These are phyloP conservation scores for Mayamaea pseudoterrestris DNA, from an alignment of 108 stramenopile genomes.

Conservation along the genomic window DNA sequence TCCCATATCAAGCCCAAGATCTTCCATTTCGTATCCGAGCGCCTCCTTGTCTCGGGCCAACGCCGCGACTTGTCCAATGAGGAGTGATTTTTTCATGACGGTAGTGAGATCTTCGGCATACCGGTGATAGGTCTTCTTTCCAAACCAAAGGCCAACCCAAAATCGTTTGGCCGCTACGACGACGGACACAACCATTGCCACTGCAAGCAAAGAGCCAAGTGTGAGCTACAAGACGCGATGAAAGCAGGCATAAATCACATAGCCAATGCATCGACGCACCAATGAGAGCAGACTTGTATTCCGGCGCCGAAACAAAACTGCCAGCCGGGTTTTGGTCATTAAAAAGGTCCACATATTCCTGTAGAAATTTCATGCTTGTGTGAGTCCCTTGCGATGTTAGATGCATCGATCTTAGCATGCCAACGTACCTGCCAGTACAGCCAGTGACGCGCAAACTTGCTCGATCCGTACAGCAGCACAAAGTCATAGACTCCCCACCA, in stretches of 20 bases:
- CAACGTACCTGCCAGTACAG: conserved; percentile 10
- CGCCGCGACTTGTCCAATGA: not conserved
- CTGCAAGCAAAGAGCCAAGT: conserved; percentile 34
- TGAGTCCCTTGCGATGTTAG: not conserved
- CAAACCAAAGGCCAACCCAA: conserved; percentile 38
- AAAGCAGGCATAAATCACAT: no score
- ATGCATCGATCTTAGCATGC: not conserved
- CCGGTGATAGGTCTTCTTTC: conserved; percentile 26
- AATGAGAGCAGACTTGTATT: conserved; percentile 10
- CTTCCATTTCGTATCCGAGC: not conserved
- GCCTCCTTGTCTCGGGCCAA: not conserved
- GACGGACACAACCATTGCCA: conserved; percentile 24
- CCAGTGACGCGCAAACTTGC: conserved; percentile 35
- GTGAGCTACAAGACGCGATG: conserved; percentile 15
- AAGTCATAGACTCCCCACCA: conserved; percentile 27
- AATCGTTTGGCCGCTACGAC: conserved; percentile 43
- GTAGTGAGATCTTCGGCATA: conserved; percentile 38
- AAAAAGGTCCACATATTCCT: conserved; percentile 23
- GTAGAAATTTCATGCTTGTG: conserved; percentile 17
- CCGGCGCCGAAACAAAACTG: not conserved
- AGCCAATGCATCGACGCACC: no score
- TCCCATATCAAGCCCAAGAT: not conserved
- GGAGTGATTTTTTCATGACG: conserved; percentile 20
- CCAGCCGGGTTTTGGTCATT: conserved; percentile 35
- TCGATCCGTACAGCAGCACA: conserved; percentile 23